Base-by-base conservation (phyloP, 1,284 basidiomycete genomes). In the Xerocomus amazonicus region DNA sequence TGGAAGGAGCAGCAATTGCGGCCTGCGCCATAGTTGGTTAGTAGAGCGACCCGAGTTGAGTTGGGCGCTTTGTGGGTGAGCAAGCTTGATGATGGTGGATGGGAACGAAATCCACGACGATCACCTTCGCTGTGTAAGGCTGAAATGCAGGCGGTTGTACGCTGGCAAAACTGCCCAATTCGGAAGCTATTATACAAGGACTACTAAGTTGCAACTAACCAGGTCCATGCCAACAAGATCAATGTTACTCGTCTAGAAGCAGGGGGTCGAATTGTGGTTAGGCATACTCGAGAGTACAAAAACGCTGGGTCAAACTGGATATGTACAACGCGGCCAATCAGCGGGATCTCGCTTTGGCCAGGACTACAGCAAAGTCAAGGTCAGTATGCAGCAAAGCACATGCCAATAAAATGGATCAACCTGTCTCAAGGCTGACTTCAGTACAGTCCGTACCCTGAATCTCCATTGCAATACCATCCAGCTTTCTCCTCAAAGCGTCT, bases 371-470 rank as follows among this genome's bases (percentile, higher is more conserved):
- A 13, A 27, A 35, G 9, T 1, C 16, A 26, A 10, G 19, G 36
- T 61, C 50, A 63, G 49, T 40, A 38, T 9, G 29, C 13, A 6
- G 27, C 8, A 31, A 17, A 19, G 2, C 33, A 26, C 5, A 9
- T 23, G 19, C 4, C 0, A 17, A 14, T 16, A 26, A 44, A 43
- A 9, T 16, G 5, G 42, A 80, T 91, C 61, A 54, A 96, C 94
- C 79, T 55, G 72, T 77, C 47, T 92, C 84, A 65, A 84, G 77
- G 39, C 83, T 77, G 56, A 97, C 80, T 68, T 97, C 95, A 59
- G 75, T 76, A 54, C 63, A 73, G 55, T 94, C 93, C 48, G 91
- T 97, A 51, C 83, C 95, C 73, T 98, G 95, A 58, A 98, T 81
- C 70, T 97, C 92, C 56, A 77, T 53, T 0, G 79, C 75, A 58